Conservation (phyloP, 2,329 filamentous ascomycete genomes). For the Lecanicillium sp. region DNA sequence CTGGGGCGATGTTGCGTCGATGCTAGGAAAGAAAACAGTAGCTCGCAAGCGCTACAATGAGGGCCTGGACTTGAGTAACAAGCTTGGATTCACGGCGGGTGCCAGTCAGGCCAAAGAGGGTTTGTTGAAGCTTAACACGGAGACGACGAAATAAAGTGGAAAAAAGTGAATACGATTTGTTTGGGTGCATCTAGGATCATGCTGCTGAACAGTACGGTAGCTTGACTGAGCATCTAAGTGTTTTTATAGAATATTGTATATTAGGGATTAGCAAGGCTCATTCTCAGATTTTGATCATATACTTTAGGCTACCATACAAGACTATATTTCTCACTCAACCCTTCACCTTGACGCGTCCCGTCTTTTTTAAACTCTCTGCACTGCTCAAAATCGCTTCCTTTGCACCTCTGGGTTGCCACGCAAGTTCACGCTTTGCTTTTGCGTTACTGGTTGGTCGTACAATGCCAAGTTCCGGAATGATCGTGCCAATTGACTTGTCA, state of each 20-base stretch:
- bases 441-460: conserved; percentile 2
- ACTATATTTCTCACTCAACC: too few species aligned
- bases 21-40: conserved; percentile 56
- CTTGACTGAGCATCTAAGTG: too few species aligned
- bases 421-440: conserved; percentile 4
- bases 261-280: too few species aligned
- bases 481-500: conserved; percentile 1
- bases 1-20: conserved; percentile 73
- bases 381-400: conserved; percentile 4
- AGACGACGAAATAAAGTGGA: neutral
- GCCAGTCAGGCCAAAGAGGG: conserved; percentile 44
- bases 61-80: conserved; percentile 52
- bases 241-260: too few species aligned
- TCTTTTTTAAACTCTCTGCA: conserved; percentile 5
- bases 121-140: conserved; percentile 26
- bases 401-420: conserved; percentile 5
- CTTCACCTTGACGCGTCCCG: conserved; percentile 1
- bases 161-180: too few species aligned
- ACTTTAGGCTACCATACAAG: too few species aligned
- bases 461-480: conserved; percentile 4
- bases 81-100: conserved; percentile 43
- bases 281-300: too few species aligned
- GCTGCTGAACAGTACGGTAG: too few species aligned
- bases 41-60: conserved; percentile 63
- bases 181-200: too few species aligned